Evolutionary conservation across 306 rosid species (phyloP).

Genomic region (Purshia tridentata): DNA sequence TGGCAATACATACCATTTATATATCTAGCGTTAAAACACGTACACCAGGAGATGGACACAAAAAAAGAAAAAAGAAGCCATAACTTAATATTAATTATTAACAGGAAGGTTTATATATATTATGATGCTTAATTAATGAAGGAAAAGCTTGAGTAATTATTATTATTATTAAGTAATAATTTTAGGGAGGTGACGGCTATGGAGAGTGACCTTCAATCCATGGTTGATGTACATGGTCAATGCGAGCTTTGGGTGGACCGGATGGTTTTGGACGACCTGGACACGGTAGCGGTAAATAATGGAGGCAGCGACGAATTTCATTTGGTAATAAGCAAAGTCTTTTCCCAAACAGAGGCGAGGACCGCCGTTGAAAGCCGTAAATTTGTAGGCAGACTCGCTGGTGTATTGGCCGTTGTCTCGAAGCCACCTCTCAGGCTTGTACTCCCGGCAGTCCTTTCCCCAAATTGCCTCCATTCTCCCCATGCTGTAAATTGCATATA

Average conservation of each 20-base stretch:
- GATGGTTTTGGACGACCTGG: conserved; percentile 51
- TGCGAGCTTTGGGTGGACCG: conserved; percentile 76
- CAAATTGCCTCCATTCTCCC: conserved; percentile 82
- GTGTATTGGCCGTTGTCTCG: conserved; percentile 56
- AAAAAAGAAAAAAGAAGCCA: background rate
- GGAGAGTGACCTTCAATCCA: conserved; percentile 59
- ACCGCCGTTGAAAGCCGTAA: conserved; percentile 91
- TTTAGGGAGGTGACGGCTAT: conserved; percentile 36
- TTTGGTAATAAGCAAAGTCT: conserved; percentile 89
- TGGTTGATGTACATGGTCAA: conserved; percentile 84
- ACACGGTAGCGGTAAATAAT: conserved; percentile 60
- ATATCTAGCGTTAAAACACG: no score
- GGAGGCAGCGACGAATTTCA: conserved; percentile 81
- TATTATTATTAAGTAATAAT: background rate
- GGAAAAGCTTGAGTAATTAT: background rate
- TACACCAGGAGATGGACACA: no score
- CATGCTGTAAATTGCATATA: conserved; percentile 81
- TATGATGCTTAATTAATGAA: no score
- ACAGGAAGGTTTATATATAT: no score
- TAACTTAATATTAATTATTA: background rate
- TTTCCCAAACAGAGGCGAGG: conserved; percentile 88
- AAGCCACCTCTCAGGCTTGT: conserved; percentile 85
- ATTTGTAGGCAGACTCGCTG: conserved; percentile 83
- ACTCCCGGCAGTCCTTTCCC: conserved; percentile 79
- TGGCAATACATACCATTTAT: background rate